Percentiles rank a stretch among this genome's conserved stretches.
Conservation (phyloP, 2,329 filamentous ascomycete genomes). For the Acephala macrosclerotiorum region DNA sequence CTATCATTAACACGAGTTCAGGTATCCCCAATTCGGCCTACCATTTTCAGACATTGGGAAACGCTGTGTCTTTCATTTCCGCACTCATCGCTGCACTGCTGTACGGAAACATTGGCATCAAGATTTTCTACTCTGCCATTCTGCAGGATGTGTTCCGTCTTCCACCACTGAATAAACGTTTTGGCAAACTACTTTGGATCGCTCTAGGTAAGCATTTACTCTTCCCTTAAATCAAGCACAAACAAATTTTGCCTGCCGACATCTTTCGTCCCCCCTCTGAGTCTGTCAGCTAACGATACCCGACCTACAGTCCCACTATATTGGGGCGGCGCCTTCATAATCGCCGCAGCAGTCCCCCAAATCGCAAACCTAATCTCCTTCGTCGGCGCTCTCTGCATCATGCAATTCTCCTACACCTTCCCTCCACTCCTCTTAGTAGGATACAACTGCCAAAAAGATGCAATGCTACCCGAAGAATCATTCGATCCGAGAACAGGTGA, state of each 20-base stretch:
- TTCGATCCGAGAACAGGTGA: slow-evolving; percentile 48
- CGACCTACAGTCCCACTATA: slow-evolving; percentile 57
- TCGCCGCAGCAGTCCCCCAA: slow-evolving; percentile 61
- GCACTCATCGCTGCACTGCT: neutral
- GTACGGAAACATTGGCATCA: neutral
- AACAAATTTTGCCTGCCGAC: no score
- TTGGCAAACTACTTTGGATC: neutral
- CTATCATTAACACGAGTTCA: no score
- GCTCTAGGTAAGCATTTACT: no score
- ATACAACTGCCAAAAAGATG: slow-evolving; percentile 52
- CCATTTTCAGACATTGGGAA: neutral
- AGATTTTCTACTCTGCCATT: neutral
- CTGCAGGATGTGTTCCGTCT: neutral
- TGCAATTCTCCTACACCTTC: slow-evolving; percentile 57
- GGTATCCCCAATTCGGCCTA: neutral
- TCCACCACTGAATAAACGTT: neutral
- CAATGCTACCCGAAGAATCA: slow-evolving; percentile 51
- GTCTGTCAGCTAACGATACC: slow-evolving; percentile 56
- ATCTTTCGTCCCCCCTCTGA: no score
- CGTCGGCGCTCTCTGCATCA: slow-evolving; percentile 59
- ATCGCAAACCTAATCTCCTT: slow-evolving; percentile 54
- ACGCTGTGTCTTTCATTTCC: neutral
- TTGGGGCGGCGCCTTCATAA: slow-evolving; percentile 62
- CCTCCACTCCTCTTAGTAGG: slow-evolving; percentile 51
- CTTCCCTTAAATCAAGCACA: no score